phyloP scores from a whole-genome alignment of 73 alveolate genomes.

The Stentor coeruleus region DNA sequence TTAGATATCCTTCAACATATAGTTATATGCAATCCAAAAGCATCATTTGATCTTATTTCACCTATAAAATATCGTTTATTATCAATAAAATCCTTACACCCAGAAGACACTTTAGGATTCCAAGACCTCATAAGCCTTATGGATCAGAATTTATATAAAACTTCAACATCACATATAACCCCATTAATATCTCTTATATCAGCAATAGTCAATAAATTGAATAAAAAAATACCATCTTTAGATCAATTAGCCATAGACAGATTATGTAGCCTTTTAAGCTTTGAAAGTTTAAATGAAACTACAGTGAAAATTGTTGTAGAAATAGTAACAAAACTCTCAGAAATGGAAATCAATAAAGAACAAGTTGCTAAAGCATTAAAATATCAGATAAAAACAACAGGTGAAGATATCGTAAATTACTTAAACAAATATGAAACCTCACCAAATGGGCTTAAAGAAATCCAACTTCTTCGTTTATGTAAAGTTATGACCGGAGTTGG shows the following conservation, averaged over 20 bases:
- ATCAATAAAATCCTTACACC: neutral
- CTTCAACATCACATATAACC: neutral
- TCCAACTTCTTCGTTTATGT: neutral
- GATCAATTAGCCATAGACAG: neutral
- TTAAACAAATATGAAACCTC: neutral
- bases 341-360: neutral
- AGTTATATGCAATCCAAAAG: neutral
- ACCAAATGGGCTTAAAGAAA: neutral
- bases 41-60: neutral
- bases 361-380: neutral
- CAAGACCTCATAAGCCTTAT: neutral
- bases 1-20: constrained; percentile 17
- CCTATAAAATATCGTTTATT: neutral
- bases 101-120: neutral
- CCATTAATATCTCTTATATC: neutral
- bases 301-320: constrained; percentile 20
- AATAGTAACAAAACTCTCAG: neutral
- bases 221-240: neutral
- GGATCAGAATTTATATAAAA: neutral
- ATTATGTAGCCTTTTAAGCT: constrained; percentile 9
- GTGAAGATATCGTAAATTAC: neutral
- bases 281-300: constrained; percentile 17
- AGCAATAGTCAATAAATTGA: neutral
- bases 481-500: neutral
- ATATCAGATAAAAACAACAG: neutral